Percentiles rank a stretch among this genome's conserved stretches.
Evolutionary conservation across 2,329 filamentous ascomycete species (phyloP).

Genomic region (Macrophomina tecta): DNA sequence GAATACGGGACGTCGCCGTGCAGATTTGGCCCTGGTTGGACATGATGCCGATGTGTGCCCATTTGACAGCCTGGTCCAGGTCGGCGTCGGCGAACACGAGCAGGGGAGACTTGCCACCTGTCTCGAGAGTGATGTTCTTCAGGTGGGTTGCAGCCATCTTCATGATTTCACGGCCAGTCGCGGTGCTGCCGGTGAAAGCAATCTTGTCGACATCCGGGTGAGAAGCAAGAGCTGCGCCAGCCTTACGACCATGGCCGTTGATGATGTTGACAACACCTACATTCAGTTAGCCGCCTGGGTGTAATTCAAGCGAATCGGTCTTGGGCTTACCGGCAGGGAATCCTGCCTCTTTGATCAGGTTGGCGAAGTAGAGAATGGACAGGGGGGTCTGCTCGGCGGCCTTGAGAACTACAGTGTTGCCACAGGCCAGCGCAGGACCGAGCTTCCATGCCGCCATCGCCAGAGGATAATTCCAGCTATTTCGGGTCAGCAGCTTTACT

Average conservation of each 20-base stretch:
- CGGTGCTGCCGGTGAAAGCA: conserved; percentile 66
- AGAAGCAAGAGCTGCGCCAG: conserved; percentile 64
- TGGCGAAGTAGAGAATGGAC: conserved; percentile 63
- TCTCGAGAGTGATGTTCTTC: conserved; percentile 66
- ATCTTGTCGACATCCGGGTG: conserved; percentile 68
- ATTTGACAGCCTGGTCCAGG: conserved; percentile 48
- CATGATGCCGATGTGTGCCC: conserved; percentile 52
- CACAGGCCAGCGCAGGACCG: conserved; percentile 62
- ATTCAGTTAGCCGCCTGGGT: background rate
- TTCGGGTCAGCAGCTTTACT: background rate
- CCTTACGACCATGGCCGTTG: conserved; percentile 61
- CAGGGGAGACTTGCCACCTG: conserved; percentile 67
- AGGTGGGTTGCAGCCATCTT: conserved; percentile 60
- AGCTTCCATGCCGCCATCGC: conserved; percentile 60
- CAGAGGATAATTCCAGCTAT: conserved; percentile 58
- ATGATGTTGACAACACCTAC: conserved; percentile 64
- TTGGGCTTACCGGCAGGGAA: conserved; percentile 56
- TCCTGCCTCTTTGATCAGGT: conserved; percentile 52
- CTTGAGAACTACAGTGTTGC: conserved; percentile 63
- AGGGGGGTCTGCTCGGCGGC: conserved; percentile 64
- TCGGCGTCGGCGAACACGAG: conserved; percentile 63
- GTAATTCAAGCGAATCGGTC: background rate
- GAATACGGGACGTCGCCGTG: conserved; percentile 59
- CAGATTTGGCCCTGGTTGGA: conserved; percentile 62
- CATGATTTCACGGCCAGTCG: conserved; percentile 66